Conservation (phyloP, 768 basidiomycete genomes). For the Pulveroboletus sp. region DNA sequence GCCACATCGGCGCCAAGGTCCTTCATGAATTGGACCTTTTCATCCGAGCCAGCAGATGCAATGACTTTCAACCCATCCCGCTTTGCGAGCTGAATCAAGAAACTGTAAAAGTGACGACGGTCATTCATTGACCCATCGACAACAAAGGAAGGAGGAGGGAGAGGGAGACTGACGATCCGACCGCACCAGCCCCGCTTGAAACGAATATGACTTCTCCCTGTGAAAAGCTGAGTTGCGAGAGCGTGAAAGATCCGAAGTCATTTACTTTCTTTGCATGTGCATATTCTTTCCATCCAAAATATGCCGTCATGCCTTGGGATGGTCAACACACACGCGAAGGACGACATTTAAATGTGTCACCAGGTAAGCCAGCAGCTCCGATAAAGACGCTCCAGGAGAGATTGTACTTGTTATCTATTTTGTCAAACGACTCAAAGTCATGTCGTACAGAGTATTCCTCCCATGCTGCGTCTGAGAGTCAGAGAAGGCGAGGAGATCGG, state of each 20-base stretch:
- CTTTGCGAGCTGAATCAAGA: conserved; percentile 50
- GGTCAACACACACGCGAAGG: conserved; percentile 1
- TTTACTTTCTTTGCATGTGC: conserved; percentile 38
- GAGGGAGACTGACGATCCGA: conserved; percentile 49
- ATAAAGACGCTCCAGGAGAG: conserved; percentile 25
- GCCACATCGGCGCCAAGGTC: conserved; percentile 59
- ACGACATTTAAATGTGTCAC: conserved; percentile 1
- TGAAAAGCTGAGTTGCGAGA: neutral
- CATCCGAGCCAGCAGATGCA: conserved; percentile 62
- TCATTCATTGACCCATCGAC: neutral
- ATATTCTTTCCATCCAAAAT: conserved; percentile 30
- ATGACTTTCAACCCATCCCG: conserved; percentile 56
- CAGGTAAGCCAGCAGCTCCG: conserved; percentile 26
- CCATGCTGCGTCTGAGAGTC: neutral
- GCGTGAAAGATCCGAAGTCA: neutral
- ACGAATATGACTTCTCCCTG: conserved; percentile 50
- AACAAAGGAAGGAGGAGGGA: neutral
- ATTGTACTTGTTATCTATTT: conserved; percentile 23
- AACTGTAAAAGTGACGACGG: conserved; percentile 14
- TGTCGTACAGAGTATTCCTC: conserved; percentile 13
- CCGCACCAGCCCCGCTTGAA: conserved; percentile 40
- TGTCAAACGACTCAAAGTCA: neutral
- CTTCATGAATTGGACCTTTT: conserved; percentile 60
- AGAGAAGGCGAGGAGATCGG: conserved; percentile 14
- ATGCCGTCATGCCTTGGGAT: conserved; percentile 23